Conservation (phyloP, 768 basidiomycete genomes). For the Candolleomyces eurysporus region DNA sequence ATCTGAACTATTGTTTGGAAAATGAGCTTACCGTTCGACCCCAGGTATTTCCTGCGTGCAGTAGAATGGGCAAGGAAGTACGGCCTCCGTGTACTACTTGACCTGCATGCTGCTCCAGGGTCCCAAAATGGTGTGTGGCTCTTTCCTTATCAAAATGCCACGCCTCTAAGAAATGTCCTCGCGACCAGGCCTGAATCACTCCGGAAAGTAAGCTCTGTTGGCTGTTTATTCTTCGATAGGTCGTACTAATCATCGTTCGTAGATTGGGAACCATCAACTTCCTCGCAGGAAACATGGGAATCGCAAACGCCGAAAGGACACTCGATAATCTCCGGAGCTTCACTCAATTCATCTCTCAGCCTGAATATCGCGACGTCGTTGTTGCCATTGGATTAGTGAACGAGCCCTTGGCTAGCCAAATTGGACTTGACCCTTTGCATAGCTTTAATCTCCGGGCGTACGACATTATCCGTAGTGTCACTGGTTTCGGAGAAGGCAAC, state of each 20-base stretch:
- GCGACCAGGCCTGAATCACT: constrained; percentile 52
- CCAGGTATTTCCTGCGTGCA: constrained; percentile 68
- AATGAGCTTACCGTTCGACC: background rate
- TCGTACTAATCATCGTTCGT: background rate
- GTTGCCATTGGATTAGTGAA: constrained; percentile 64
- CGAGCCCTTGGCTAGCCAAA: constrained; percentile 45
- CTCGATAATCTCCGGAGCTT: constrained; percentile 74
- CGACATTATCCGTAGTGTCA: constrained; percentile 62
- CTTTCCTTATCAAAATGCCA: background rate
- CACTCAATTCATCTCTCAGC: constrained; percentile 79
- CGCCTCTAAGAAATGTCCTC: background rate
- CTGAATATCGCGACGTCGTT: constrained; percentile 48
- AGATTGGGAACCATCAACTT: constrained; percentile 56
- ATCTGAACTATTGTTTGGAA: background rate
- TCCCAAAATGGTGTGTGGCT: constrained; percentile 60
- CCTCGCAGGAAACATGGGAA: constrained; percentile 72
- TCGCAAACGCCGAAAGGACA: constrained; percentile 81
- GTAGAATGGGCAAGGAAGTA: constrained; percentile 88
- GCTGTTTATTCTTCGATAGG: background rate
- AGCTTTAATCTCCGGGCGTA: constrained; percentile 61
- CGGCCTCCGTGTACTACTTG: constrained; percentile 79
- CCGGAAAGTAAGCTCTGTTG: constrained; percentile 39
- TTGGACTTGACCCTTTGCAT: constrained; percentile 53
- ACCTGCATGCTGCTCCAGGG: constrained; percentile 79
- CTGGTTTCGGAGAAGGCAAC: constrained; percentile 71